Evolutionary conservation across 495 filamentous ascomycete species (phyloP), one percentile per base, ranked within the genome.

Genomic region (Talaromyces adpressus): DNA sequence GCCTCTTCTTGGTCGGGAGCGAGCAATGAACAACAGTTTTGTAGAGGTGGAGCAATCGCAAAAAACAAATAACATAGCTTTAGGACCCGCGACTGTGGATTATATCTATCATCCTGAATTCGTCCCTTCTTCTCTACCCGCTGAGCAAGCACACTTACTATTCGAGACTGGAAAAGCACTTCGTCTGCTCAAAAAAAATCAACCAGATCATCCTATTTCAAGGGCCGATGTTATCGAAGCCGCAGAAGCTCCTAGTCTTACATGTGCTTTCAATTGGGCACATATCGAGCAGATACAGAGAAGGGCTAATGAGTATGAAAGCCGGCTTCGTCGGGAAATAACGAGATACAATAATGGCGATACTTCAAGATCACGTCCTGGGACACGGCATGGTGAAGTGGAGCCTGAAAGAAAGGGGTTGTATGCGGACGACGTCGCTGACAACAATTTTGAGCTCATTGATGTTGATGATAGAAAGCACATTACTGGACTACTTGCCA

Each of bases 161-260:
- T 92, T 90, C 61, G 92, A 98, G 68, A 89, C 84, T 18, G 92
- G 91, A 1, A 82, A 85, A 64, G 92, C 88, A 66, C 73, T 97
- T 56, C 82, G 89, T 27, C 84, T 95, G 61, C 75, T 97, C 20
- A 84, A 86, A 62, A 77, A 75, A 12, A 85, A 89, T 67, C 88
- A 92, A 67, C 85, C 91, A n/a, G 80, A 88, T 6, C 91, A 97
- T 72, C 89, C 90, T 0, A 77, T 97, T 56, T 81, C 85, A 22
- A 80, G 76, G 57, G 67, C 74, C 32, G 79, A 81, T 49, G 69
- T 76, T 11, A 72, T 84, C 30, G 68, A 67, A 18, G 69, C 69
- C n/a, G 70, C 77, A 20, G 72, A 77, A 23, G 79, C 83, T 39
- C 87, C 89, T 2, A 72, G 67, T 20, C 73, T 96, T 12, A 77